Conservation (phyloP, 139 green algal species). For the Chlorella sp. region DNA sequence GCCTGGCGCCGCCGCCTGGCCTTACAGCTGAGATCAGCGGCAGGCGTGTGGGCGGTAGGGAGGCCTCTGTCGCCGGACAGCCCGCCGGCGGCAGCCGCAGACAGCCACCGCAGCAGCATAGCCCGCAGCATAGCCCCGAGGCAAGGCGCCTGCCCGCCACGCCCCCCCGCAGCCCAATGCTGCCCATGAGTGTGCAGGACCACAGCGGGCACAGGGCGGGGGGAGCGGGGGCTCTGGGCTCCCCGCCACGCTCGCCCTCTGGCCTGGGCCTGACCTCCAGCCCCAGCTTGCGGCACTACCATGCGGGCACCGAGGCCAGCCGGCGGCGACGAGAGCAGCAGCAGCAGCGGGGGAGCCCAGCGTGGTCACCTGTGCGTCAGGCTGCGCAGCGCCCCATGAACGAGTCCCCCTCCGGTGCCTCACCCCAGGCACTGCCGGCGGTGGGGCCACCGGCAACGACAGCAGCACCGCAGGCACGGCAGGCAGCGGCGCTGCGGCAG, state of each 20-base stretch:
- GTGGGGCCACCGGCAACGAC: neutral
- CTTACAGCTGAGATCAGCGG: neutral
- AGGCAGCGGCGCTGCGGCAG: conserved; percentile 4
- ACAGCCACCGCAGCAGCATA: neutral
- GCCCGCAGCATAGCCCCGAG: neutral
- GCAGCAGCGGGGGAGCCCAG: neutral
- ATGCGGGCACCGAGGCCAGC: neutral
- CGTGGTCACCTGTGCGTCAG: neutral
- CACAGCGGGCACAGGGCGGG: neutral
- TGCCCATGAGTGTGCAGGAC: neutral
- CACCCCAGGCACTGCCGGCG: neutral
- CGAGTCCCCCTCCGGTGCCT: neutral
- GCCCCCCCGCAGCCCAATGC: neutral
- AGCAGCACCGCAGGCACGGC: neutral
- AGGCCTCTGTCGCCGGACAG: neutral
- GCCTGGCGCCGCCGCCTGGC: neutral
- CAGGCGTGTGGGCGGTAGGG: neutral
- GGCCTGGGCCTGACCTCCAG: neutral
- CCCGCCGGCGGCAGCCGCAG: neutral
- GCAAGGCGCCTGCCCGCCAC: neutral
- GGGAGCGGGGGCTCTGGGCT: neutral
- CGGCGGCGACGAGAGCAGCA: neutral
- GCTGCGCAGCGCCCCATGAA: neutral
- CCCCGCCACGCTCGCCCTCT: neutral
- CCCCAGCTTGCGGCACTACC: neutral